Percentiles rank a stretch among this genome's conserved stretches.
Conservation (phyloP, 768 basidiomycete species). For the Mycena vitilis region DNA sequence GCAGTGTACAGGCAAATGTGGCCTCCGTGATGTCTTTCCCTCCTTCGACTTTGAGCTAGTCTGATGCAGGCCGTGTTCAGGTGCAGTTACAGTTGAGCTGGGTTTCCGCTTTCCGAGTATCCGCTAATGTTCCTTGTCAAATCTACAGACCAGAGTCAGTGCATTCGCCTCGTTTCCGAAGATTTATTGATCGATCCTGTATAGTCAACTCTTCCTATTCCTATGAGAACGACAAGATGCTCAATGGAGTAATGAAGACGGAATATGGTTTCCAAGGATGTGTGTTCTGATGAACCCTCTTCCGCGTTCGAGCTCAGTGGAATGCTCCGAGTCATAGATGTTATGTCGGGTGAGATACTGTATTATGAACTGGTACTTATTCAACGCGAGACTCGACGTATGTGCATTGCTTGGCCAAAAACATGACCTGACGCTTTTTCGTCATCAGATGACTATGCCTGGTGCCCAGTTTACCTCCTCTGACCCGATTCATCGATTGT, state of each 20-base stretch:
- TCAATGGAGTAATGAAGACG: slow-evolving; percentile 72
- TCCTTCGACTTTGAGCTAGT: background rate
- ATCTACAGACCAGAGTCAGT: slow-evolving; percentile 39
- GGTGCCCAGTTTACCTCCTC: slow-evolving; percentile 46
- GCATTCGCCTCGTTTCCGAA: too few relatives aligned
- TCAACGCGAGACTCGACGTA: slow-evolving; percentile 73
- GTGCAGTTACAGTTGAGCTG: slow-evolving; percentile 36
- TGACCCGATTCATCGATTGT: background rate
- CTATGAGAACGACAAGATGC: slow-evolving; percentile 69
- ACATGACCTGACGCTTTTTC: too few relatives aligned
- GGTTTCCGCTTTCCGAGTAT: background rate
- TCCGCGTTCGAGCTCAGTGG: slow-evolving; percentile 14
- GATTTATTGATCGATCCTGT: too few relatives aligned
- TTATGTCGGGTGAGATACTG: slow-evolving; percentile 55
- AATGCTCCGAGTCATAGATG: slow-evolving; percentile 48
- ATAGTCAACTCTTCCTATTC: slow-evolving; percentile 72
- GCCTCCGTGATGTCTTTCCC: slow-evolving; percentile 31
- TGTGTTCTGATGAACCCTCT: slow-evolving; percentile 42
- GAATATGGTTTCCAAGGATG: slow-evolving; percentile 78
- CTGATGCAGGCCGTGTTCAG: slow-evolving; percentile 2
- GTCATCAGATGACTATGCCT: slow-evolving; percentile 87
- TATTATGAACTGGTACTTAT: slow-evolving; percentile 66
- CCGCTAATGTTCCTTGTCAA: background rate
- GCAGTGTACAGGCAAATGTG: slow-evolving; percentile 28
- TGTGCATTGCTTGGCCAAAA: slow-evolving; percentile 37